These are phyloP conservation scores for Tetradesmus lagerheimii DNA, from an alignment of 139 green algal species.

Conservation along the genomic window DNA sequence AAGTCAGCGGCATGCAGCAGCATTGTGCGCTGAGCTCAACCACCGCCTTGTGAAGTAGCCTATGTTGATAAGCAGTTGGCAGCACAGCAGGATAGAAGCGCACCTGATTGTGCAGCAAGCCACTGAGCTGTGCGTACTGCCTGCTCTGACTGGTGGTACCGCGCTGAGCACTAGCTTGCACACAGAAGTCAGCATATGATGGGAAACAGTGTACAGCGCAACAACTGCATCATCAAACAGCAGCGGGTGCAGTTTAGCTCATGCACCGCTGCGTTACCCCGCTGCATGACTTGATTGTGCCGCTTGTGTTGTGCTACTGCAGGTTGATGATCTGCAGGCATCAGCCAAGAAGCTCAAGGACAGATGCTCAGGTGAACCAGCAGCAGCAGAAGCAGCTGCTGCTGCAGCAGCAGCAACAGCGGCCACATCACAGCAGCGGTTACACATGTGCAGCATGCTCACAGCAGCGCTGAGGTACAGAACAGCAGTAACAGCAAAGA, in stretches of 20 bases:
- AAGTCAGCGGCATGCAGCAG: neutral
- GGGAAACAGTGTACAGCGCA: no score
- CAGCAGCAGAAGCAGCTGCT: neutral
- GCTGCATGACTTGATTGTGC: neutral
- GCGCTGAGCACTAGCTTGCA: neutral
- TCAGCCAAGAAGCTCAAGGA: constrained; percentile 62
- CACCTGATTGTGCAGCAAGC: no score
- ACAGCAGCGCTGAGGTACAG: neutral
- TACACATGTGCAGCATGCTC: neutral
- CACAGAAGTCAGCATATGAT: neutral
- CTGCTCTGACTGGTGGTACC: no score
- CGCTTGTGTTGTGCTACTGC: neutral
- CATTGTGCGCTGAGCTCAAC: neutral
- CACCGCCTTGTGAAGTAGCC: neutral
- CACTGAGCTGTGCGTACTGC: no score
- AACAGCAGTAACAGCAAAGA: constrained; percentile 7
- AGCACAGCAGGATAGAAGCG: no score
- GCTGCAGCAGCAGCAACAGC: neutral
- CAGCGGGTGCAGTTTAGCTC: no score
- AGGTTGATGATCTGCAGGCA: constrained; percentile 61
- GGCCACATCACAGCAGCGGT: neutral
- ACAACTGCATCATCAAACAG: no score
- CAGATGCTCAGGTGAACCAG: constrained; percentile 37
- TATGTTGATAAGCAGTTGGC: no score
- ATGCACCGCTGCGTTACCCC: neutral